Conservation (phyloP, 2,329 filamentous ascomycete species). For the Xylaria sp. region DNA sequence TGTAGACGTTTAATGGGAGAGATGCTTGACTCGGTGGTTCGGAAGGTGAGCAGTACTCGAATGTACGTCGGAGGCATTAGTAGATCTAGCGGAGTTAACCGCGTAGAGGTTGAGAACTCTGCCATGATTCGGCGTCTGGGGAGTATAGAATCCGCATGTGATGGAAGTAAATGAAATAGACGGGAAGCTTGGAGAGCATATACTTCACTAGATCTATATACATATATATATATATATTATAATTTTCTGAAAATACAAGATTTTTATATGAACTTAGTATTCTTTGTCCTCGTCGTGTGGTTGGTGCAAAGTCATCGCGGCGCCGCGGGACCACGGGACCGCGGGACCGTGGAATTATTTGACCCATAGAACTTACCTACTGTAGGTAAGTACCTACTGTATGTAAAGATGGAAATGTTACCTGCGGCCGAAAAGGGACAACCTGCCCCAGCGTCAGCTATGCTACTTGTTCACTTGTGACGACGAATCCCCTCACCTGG, state of each 20-base stretch:
- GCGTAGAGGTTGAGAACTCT: background rate
- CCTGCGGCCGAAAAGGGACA: constrained; percentile 24
- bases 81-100: background rate
- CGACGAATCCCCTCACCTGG: constrained; percentile 4
- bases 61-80: constrained; percentile 5
- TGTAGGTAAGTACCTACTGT: too few relatives aligned
- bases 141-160: too few relatives aligned
- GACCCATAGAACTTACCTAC: too few relatives aligned
- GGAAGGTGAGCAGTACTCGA: background rate
- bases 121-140: background rate
- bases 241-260: too few relatives aligned
- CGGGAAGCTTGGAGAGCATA: background rate
- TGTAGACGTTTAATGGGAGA: background rate
- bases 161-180: background rate
- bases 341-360: background rate
- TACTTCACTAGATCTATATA: too few relatives aligned
- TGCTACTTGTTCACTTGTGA: background rate
- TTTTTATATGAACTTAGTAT: too few relatives aligned
- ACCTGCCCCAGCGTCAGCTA: constrained; percentile 1
- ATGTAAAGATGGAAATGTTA: too few relatives aligned
- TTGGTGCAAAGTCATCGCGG: background rate
- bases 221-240: too few relatives aligned
- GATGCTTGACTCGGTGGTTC: background rate
- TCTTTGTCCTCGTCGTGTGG: background rate
- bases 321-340: background rate